A percentile compares a stretch with the other conserved stretches of the same genome.
phyloP scores from a whole-genome alignment of 345 rosid genomes.

The Brassica nigra region DNA sequence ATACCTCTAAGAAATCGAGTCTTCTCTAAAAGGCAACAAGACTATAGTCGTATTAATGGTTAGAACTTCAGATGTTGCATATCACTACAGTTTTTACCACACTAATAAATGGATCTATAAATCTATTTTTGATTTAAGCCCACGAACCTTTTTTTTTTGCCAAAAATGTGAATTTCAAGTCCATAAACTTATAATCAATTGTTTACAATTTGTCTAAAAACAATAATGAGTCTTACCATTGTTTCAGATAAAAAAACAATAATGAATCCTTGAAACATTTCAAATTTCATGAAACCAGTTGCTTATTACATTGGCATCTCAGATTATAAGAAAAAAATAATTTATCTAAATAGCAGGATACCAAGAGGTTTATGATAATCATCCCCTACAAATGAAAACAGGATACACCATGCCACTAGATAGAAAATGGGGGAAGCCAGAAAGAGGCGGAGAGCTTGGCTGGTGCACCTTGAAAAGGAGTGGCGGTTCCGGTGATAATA shows the following conservation, averaged over 20 bases:
- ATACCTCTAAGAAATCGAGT: no score
- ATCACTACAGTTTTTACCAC: no score
- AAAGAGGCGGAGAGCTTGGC: background rate
- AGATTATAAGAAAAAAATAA: background rate
- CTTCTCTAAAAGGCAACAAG: background rate
- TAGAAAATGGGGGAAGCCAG: constrained; percentile 3
- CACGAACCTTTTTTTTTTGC: no score
- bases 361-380: background rate
- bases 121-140: no score
- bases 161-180: background rate
- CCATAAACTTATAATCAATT: background rate
- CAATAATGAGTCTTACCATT: background rate
- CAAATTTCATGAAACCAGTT: background rate
- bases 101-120: no score
- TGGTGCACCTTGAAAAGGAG: background rate
- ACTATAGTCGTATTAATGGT: background rate
- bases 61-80: no score
- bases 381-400: background rate
- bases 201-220: background rate
- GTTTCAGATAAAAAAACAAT: background rate
- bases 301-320: background rate
- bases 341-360: background rate
- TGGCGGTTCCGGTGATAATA: background rate
- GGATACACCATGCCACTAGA: background rate
- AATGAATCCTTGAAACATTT: background rate